These are phyloP conservation scores for Lobosporangium transversale DNA, from an alignment of 192 early-diverging fungal species.

Conservation along the genomic window DNA sequence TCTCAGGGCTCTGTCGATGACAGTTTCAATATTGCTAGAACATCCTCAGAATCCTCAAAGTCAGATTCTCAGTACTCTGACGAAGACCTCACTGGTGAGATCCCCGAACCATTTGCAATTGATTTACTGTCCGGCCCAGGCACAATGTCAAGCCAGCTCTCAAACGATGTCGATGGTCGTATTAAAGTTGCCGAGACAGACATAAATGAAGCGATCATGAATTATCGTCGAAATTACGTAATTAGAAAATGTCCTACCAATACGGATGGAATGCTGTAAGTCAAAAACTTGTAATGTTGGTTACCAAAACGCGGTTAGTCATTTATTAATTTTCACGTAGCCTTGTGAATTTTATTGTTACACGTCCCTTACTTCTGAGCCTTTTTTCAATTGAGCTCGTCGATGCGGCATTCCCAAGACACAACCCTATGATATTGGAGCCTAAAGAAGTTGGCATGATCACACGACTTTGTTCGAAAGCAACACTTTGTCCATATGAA, in stretches of 20 bases:
- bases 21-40: no score
- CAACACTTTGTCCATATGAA: no score
- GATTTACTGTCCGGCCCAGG: not conserved
- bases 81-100: slow-evolving; percentile 2
- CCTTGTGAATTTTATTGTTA: no score
- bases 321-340: no score
- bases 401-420: no score
- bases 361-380: no score
- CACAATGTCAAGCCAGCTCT: not conserved
- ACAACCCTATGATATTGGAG: no score
- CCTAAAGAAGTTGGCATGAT: no score
- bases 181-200: not conserved
- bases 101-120: not conserved
- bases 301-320: no score
- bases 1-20: not conserved
- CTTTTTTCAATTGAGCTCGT: no score
- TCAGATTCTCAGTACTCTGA: not conserved
- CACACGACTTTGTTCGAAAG: no score
- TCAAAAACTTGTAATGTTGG: no score
- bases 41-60: not conserved
- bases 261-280: not conserved
- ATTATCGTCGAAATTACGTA: not conserved
- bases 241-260: not conserved
- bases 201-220: not conserved
- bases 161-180: slow-evolving; percentile 1